A percentile compares a stretch with the other conserved stretches of the same genome.
Evolutionary conservation across 805 yeast species (phyloP).

Genomic region (Ogataea allantospora): DNA sequence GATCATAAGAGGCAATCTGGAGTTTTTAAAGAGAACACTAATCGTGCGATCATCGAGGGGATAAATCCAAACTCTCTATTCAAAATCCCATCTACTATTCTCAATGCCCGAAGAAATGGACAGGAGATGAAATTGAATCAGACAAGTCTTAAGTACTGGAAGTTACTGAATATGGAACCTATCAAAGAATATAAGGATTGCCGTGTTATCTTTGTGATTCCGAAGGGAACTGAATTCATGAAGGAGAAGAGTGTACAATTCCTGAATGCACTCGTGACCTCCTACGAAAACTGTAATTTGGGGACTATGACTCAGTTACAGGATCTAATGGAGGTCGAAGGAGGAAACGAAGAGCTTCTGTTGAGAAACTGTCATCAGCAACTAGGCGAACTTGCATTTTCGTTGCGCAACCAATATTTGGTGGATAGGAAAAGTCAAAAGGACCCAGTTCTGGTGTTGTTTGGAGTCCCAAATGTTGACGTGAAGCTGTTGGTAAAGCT

Average conservation of each 20-base stretch:
- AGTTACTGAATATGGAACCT: slow-evolving; percentile 55
- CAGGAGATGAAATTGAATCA: slow-evolving; percentile 45
- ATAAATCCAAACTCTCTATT: slow-evolving; percentile 30
- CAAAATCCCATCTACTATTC: slow-evolving; percentile 35
- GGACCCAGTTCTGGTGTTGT: slow-evolving; percentile 47
- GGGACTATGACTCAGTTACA: slow-evolving; percentile 36
- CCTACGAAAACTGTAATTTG: slow-evolving; percentile 47
- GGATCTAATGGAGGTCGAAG: slow-evolving; percentile 23
- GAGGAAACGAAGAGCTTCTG: slow-evolving; percentile 23
- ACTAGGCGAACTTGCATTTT: slow-evolving; percentile 12
- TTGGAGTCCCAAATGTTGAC: slow-evolving; percentile 44
- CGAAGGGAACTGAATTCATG: slow-evolving; percentile 27
- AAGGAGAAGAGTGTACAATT: slow-evolving; percentile 35
- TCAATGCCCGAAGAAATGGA: slow-evolving; percentile 37
- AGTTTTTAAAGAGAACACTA: slow-evolving; percentile 5
- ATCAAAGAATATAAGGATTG: slow-evolving; percentile 48
- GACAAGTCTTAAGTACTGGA: slow-evolving; percentile 55
- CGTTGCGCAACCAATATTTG: slow-evolving; percentile 15
- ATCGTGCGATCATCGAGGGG: slow-evolving; percentile 14
- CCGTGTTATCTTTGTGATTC: slow-evolving; percentile 46
- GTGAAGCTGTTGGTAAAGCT: slow-evolving; percentile 47
- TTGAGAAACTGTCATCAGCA: slow-evolving; percentile 26
- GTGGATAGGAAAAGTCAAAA: slow-evolving; percentile 8
- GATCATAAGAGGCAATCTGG: slow-evolving; percentile 13
- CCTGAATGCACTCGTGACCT: slow-evolving; percentile 39